These are phyloP conservation scores for Saksenaea oblongispora DNA, from an alignment of 371 early-diverging fungal genomes.

Conservation along the genomic window DNA sequence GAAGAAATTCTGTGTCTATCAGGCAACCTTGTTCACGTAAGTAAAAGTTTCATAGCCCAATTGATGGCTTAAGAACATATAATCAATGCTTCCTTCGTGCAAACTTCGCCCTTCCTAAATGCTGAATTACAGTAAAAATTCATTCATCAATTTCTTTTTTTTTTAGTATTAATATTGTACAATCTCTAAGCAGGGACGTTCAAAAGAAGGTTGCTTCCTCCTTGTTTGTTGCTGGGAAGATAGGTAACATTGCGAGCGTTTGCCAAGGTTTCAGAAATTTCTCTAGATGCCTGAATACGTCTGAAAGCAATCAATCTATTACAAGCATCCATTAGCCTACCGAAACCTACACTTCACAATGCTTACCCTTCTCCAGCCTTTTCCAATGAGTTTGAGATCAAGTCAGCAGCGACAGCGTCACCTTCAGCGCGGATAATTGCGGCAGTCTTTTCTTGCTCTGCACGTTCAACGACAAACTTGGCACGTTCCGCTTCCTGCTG, in stretches of 20 bases:
- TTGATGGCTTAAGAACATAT: too few species aligned
- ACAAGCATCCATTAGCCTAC: constrained; percentile 3
- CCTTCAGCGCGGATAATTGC: constrained; percentile 98
- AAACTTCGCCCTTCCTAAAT: too few species aligned
- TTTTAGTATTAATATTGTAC: too few species aligned
- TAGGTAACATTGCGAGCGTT: constrained; percentile 89
- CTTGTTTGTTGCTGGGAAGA: constrained; percentile 69
- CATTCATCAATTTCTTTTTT: too few species aligned
- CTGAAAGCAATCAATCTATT: constrained; percentile 91
- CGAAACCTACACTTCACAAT: not conserved
- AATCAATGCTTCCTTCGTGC: too few species aligned
- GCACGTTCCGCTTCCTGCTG: constrained; percentile 98
- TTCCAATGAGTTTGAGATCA: constrained; percentile 84
- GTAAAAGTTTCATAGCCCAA: too few species aligned
- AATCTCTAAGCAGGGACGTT: constrained; percentile 38
- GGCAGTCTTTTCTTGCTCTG: constrained; percentile 98
- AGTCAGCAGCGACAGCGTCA: constrained; percentile 90
- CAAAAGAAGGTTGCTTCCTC: constrained; percentile 58
- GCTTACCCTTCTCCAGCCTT: constrained; percentile 80
- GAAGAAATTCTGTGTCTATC: too few species aligned
- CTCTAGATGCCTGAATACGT: constrained; percentile 96
- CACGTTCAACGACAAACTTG: constrained; percentile 89
- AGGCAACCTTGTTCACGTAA: too few species aligned
- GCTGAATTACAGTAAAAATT: too few species aligned
- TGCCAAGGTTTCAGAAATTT: constrained; percentile 90